phyloP scores from a whole-genome alignment of 148 eudicot species.

The Rhododendron ferrugineum region DNA sequence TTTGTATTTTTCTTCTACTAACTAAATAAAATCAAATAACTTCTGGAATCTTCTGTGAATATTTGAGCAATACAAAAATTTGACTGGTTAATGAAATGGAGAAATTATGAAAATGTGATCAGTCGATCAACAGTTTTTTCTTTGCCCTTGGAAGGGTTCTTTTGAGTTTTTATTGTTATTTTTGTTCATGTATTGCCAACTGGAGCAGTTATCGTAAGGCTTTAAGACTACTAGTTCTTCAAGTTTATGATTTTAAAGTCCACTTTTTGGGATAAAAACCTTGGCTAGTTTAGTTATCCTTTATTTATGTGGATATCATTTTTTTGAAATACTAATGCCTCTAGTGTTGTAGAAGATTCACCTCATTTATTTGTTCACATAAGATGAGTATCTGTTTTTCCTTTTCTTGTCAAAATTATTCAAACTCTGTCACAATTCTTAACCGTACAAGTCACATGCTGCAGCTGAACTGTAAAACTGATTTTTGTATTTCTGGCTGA shows the following conservation, averaged over 20 bases:
- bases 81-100: background rate
- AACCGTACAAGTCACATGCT: background rate
- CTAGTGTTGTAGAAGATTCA: background rate
- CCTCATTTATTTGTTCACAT: background rate
- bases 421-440: background rate
- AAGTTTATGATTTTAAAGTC: background rate
- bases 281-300: background rate
- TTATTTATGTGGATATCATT: background rate
- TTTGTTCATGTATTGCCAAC: background rate
- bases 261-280: background rate
- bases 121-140: background rate
- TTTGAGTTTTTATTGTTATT: background rate
- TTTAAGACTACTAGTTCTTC: background rate
- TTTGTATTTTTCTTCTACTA: background rate
- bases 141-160: background rate
- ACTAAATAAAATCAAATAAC: background rate
- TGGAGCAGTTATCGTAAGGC: background rate
- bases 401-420: background rate
- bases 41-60: background rate
- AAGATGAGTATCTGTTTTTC: background rate
- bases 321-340: background rate
- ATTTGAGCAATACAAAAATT: background rate
- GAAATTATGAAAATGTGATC: background rate
- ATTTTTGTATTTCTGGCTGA: conserved; percentile 19
- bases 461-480: background rate